These are phyloP conservation scores for Ensete ventricosum DNA, from an alignment of 176 grass and related monocot genomes.

Conservation along the genomic window DNA sequence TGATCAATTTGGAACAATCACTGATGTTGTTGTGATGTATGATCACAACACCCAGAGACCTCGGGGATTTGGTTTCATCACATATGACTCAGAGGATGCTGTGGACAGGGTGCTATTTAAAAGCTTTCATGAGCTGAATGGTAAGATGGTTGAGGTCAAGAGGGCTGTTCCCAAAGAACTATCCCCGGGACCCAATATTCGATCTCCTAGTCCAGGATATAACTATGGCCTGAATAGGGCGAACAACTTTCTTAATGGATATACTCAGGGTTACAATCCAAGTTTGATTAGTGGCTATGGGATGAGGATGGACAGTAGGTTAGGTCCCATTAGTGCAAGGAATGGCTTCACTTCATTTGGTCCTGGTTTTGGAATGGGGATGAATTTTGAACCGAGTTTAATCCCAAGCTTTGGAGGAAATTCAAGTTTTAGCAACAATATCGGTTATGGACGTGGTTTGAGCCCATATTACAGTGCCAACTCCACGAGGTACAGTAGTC, in stretches of 20 bases:
- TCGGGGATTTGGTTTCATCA: slow-evolving; percentile 89
- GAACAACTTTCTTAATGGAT: slow-evolving; percentile 73
- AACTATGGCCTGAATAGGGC: slow-evolving; percentile 45
- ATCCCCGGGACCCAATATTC: slow-evolving; percentile 49
- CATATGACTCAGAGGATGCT: slow-evolving; percentile 63
- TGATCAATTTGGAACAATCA: slow-evolving; percentile 73
- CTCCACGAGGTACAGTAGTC: slow-evolving; percentile 59
- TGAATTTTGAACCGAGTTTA: slow-evolving; percentile 62
- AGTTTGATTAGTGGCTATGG: slow-evolving; percentile 63
- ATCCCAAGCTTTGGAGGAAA: slow-evolving; percentile 39
- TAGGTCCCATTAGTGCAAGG: slow-evolving; percentile 42
- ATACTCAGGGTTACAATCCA: slow-evolving; percentile 54
- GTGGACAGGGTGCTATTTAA: slow-evolving; percentile 70
- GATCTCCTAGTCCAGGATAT: slow-evolving; percentile 49
- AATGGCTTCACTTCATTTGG: slow-evolving; percentile 60
- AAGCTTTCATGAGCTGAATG: slow-evolving; percentile 82
- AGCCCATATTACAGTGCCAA: slow-evolving; percentile 70
- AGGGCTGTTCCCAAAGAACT: slow-evolving; percentile 69
- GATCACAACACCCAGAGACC: slow-evolving; percentile 79
- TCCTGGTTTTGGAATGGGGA: slow-evolving; percentile 57
- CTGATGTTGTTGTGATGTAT: slow-evolving; percentile 78
- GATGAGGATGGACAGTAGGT: slow-evolving; percentile 65
- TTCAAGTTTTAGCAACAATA: slow-evolving; percentile 56
- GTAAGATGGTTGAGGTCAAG: slow-evolving; percentile 93
- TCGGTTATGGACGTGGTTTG: slow-evolving; percentile 50